Base-by-base conservation (phyloP, 2,329 filamentous ascomycete species). In the Colletotrichum euphorbiae region DNA sequence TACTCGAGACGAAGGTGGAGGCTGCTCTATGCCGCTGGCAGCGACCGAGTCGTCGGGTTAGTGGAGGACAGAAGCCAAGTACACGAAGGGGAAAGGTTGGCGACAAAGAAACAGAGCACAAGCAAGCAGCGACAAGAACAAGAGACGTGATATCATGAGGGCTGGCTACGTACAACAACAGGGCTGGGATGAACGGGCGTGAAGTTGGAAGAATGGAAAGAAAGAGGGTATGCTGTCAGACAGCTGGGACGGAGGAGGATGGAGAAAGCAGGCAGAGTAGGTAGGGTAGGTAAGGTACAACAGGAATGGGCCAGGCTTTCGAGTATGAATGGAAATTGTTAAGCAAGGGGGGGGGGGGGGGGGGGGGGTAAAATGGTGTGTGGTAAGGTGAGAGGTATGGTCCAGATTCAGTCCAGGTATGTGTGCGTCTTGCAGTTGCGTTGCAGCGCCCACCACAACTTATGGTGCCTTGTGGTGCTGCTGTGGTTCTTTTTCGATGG, bases 181-280 rank as follows among this genome's bases (percentile, higher is more conserved):
- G 65, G 65, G 61, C 65, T 68, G 65, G 65, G 61, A 68, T 54
- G 61, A 68, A 68, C 60, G 61, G 63, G 64, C 61, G 63, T 68
- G 46, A 50, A 31, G 42, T 58, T 46, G 52, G 50, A 64, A 68
- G 42, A 43, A 62, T 42, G 64, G 55, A 46, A 57, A 36, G 31
- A 13, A 59, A 50, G 62, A 40, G 58, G 17, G 52, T 63, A 40
- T 19, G 11, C 36, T 24, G 31, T 33, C 21, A 48, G 43, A 55
- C 43, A 46, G 56, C 62, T 50, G 40, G 43, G 50, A 64, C 51
- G 69, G 56, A 28, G 28, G 52, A 60, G 67, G 61, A 65, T 66
- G 56, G 56, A 67, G 63, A 57, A 36, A 28, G 28, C 6, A 28
- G 28, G 7, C 28, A 28, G 28, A 28, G 28, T 2, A 28, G 24